These are phyloP conservation scores for Leishmania braziliensis DNA, from an alignment of 208 protist genomes.

Conservation along the genomic window DNA sequence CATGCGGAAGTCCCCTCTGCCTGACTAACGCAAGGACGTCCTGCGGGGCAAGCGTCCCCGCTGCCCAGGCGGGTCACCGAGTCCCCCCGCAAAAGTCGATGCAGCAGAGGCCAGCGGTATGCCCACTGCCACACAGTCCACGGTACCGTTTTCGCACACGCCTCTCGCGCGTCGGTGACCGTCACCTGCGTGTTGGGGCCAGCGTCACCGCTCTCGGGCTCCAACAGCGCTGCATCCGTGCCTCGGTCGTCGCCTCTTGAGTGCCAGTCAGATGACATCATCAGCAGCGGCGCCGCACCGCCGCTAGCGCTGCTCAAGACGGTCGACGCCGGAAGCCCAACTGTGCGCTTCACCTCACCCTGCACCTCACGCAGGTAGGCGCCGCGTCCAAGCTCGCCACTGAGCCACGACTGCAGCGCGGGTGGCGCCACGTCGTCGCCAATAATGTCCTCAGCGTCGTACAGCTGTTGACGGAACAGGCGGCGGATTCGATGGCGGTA, in stretches of 20 bases:
- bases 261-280: background rate
- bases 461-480: constrained; percentile 81
- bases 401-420: constrained; percentile 17
- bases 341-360: constrained; percentile 43
- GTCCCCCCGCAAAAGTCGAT: constrained; percentile 9
- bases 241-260: background rate
- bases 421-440: constrained; percentile 37
- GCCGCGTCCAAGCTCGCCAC: constrained; percentile 27
- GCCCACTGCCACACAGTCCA: constrained; percentile 92
- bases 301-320: background rate
- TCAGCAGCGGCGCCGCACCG: constrained; percentile 11
- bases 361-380: constrained; percentile 51
- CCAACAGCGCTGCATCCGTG: constrained; percentile 8
- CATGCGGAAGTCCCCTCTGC: constrained; percentile 26
- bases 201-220: constrained; percentile 12
- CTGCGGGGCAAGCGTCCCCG: background rate
- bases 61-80: background rate
- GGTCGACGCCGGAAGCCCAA: constrained; percentile 48
- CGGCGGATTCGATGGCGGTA: constrained; percentile 59
- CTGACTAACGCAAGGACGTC: background rate
- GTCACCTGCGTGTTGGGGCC: constrained; percentile 38
- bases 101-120: constrained; percentile 63
- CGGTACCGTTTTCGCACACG: constrained; percentile 52
- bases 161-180: constrained; percentile 50
- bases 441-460: constrained; percentile 85